phyloP scores from a whole-genome alignment of 1,139 yeast species.

The Suhomyces chickasaworum region DNA sequence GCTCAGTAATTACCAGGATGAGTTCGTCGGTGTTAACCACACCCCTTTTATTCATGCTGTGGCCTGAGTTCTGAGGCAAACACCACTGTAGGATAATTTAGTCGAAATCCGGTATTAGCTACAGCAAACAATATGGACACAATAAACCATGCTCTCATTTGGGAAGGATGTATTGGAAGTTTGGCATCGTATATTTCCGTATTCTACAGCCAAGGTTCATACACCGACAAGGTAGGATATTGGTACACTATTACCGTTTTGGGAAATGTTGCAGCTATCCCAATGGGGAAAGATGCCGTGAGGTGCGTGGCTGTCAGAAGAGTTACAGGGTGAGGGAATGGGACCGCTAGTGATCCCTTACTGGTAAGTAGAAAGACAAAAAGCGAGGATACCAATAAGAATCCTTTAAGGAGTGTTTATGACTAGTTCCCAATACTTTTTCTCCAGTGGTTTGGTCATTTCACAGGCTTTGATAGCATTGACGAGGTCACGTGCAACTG shows the following conservation, averaged over 20 bases:
- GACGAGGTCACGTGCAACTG: neutral
- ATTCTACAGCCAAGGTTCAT: slow-evolving; percentile 6
- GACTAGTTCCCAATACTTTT: too few species aligned
- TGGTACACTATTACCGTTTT: slow-evolving; percentile 1
- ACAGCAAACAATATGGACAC: neutral
- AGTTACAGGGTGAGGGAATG: neutral
- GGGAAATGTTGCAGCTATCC: slow-evolving; percentile 6
- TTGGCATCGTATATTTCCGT: slow-evolving; percentile 5
- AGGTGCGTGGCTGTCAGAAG: neutral
- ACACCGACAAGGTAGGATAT: neutral
- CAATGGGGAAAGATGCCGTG: neutral
- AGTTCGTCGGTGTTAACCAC: too few species aligned
- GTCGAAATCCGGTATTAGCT: neutral
- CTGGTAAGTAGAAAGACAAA: too few species aligned
- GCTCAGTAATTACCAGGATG: neutral
- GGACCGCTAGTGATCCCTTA: too few species aligned
- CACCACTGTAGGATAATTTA: neutral
- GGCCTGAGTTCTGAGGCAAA: neutral
- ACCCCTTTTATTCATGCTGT: too few species aligned
- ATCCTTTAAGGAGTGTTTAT: too few species aligned
- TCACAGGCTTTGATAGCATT: too few species aligned
- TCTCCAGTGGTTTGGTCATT: too few species aligned
- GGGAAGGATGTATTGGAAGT: neutral
- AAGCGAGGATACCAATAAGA: too few species aligned
- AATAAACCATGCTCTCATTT: neutral